These are phyloP conservation scores for Adansonia grandidieri DNA, from an alignment of 441 rosid species.

Conservation along the genomic window DNA sequence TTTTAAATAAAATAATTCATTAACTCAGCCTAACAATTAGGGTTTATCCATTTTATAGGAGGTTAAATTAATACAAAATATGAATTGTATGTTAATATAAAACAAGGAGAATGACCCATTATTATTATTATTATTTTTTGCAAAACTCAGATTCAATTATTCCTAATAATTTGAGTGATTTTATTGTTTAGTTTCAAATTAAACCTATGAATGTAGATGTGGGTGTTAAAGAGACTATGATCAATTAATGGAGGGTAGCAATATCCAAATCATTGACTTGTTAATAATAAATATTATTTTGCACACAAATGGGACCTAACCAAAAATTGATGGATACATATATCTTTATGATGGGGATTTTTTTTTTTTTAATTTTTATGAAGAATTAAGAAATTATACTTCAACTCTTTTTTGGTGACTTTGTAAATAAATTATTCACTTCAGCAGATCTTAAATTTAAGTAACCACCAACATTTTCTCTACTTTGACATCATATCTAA, in stretches of 20 bases:
- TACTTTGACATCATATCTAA: background rate
- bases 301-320: background rate
- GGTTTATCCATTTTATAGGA: background rate
- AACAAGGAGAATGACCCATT: no score
- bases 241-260: background rate
- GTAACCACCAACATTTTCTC: background rate
- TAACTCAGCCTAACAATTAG: background rate
- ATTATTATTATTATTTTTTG: no score
- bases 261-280: slow-evolving; percentile 11
- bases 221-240: background rate
- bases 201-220: background rate
- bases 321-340: background rate
- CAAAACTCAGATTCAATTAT: no score
- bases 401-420: background rate
- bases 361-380: background rate
- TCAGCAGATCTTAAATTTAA: background rate
- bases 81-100: no score
- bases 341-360: background rate
- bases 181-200: no score
- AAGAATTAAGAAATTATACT: background rate
- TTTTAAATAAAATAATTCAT: background rate
- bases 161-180: no score
- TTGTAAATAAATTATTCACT: background rate
- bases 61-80: no score
- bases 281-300: background rate